Percentiles rank a stretch among this genome's conserved stretches.
These are phyloP conservation scores for Salix koriyanagi DNA, from an alignment of 345 rosid species.

Conservation along the genomic window DNA sequence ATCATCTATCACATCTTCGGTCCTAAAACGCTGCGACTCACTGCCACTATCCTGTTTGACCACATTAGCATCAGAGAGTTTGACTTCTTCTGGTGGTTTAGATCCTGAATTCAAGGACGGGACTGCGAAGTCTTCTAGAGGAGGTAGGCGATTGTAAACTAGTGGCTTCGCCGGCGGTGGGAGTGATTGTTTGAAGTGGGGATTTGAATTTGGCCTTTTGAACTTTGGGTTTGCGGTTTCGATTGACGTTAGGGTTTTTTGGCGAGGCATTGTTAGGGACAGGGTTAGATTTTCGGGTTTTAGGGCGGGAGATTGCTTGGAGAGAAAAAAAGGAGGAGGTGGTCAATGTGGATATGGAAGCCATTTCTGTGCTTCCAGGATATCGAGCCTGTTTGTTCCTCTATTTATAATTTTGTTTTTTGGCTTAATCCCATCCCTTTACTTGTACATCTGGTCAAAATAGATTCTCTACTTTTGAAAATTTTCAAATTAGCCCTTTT, in stretches of 20 bases:
- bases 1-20: constrained; percentile 18
- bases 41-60: constrained; percentile 25
- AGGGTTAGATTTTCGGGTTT: constrained; percentile 30
- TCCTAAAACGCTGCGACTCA: constrained; percentile 12
- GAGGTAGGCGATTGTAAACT: constrained; percentile 86
- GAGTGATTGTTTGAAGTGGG: constrained; percentile 31
- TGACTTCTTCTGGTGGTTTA: constrained; percentile 44
- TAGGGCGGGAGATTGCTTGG: constrained; percentile 50
- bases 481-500: not conserved
- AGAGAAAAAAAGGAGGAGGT: constrained; percentile 27
- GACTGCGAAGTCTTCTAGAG: constrained; percentile 50
- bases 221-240: constrained; percentile 30
- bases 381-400: not conserved
- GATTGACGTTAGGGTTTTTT: not conserved
- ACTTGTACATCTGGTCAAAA: not conserved
- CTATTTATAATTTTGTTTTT: not conserved
- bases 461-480: not conserved
- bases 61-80: constrained; percentile 48
- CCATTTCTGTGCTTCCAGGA: constrained; percentile 18
- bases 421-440: not conserved
- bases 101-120: constrained; percentile 9
- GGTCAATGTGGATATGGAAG: constrained; percentile 35
- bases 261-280: constrained; percentile 7
- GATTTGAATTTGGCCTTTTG: constrained; percentile 10
- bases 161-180: constrained; percentile 67